Percentiles rank a stretch among this genome's conserved stretches.
Conservation (phyloP, 768 basidiomycete genomes). For the Naganishia randhawae region DNA sequence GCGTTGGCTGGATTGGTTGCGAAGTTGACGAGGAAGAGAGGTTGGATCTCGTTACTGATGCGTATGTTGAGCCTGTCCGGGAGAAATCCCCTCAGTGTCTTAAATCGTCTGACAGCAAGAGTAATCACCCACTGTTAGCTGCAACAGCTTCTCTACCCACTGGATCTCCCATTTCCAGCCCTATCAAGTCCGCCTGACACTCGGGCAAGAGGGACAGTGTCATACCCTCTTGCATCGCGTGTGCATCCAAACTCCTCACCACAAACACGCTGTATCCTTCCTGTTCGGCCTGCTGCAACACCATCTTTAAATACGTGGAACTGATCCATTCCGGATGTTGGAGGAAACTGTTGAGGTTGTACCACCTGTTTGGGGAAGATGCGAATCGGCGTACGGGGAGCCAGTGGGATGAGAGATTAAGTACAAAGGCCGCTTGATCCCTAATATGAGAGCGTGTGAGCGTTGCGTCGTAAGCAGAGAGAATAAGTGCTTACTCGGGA, state of each 20-base stretch:
- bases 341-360: conserved; percentile 54
- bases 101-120: background rate
- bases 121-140: background rate
- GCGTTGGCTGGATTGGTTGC: background rate
- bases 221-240: conserved; percentile 47
- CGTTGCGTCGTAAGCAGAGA: background rate
- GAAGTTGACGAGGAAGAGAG: background rate
- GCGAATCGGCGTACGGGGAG: conserved; percentile 78
- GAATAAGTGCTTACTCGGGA: conserved; percentile 62
- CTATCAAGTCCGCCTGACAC: conserved; percentile 60
- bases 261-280: conserved; percentile 61
- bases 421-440: conserved; percentile 76
- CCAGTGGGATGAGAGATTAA: conserved; percentile 85
- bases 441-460: conserved; percentile 52
- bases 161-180: conserved; percentile 65
- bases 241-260: conserved; percentile 27
- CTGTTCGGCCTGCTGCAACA: conserved; percentile 76
- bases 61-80: background rate
- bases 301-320: conserved; percentile 76
- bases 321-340: conserved; percentile 73
- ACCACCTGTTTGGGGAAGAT: conserved; percentile 62
- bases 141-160: conserved; percentile 52
- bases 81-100: background rate
- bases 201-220: conserved; percentile 80
- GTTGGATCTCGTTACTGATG: background rate